phyloP scores from a whole-genome alignment of 257 asterid species.

The Scutellaria barbata region DNA sequence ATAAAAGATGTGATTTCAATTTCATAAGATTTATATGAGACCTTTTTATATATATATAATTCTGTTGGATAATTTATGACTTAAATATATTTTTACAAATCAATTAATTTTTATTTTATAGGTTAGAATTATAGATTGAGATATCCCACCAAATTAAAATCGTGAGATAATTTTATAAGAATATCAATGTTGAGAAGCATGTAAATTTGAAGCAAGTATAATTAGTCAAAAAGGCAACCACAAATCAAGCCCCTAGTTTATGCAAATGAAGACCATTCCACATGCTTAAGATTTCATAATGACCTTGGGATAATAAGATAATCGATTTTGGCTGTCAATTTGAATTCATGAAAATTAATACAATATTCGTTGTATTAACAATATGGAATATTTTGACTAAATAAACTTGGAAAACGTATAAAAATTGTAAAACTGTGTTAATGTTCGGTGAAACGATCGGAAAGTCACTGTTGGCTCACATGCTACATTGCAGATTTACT shows the following conservation, averaged over 20 bases:
- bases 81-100: too few relatives aligned
- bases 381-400: conserved; percentile 31
- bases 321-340: too few relatives aligned
- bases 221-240: conserved; percentile 21
- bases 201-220: too few relatives aligned
- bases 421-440: neutral
- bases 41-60: too few relatives aligned
- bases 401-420: neutral
- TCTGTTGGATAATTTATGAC: fast-evolving
- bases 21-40: too few relatives aligned
- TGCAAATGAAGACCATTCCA: conserved; percentile 32
- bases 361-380: neutral
- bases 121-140: too few relatives aligned
- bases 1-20: too few relatives aligned
- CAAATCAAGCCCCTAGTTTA: conserved; percentile 28
- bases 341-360: too few relatives aligned
- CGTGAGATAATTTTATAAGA: too few relatives aligned
- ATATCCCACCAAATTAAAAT: too few relatives aligned
- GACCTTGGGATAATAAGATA: conserved; percentile 1
- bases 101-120: too few relatives aligned
- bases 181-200: too few relatives aligned
- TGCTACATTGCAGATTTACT: neutral
- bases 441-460: neutral
- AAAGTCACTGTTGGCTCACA: conserved; percentile 23
- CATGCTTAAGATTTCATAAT: conserved; percentile 34